phyloP scores from a whole-genome alignment of 1,284 basidiomycete species.

The Malassezia globosa region DNA sequence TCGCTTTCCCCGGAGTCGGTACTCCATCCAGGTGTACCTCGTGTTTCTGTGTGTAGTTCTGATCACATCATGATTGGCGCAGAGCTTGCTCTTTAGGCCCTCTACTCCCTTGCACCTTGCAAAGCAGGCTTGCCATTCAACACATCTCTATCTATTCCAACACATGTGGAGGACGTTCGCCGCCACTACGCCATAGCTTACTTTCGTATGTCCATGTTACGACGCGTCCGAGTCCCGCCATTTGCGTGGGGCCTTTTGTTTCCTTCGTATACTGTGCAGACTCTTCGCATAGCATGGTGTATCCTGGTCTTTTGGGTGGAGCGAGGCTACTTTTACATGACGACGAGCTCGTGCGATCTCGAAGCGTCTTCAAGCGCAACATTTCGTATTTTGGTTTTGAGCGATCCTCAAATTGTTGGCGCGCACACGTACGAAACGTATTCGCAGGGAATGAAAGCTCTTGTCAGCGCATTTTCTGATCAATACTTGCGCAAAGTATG shows the following conservation, averaged over 20 bases:
- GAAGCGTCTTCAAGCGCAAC: background rate
- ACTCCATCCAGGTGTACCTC: conserved; percentile 66
- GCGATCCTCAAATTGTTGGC: conserved; percentile 9
- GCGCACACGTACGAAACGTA: background rate
- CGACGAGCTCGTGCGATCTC: background rate
- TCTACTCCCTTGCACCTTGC: too few relatives aligned
- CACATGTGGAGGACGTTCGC: background rate
- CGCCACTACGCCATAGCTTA: background rate
- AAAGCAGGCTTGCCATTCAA: background rate
- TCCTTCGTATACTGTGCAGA: background rate
- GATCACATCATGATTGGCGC: conserved; percentile 70
- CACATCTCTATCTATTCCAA: background rate
- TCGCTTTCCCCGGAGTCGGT: conserved; percentile 57
- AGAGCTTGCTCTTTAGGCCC: conserved; percentile 19
- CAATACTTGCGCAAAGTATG: conserved; percentile 10
- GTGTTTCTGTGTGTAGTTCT: conserved; percentile 65
- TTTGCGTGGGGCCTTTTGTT: background rate
- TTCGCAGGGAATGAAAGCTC: background rate
- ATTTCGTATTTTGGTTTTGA: conserved; percentile 1
- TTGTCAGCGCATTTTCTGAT: background rate
- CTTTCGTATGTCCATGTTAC: background rate
- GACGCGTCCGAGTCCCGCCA: too few relatives aligned
- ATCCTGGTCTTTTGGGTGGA: conserved; percentile 4
- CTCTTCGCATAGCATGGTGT: background rate
- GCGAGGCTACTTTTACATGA: conserved; percentile 4